Conservation (phyloP, 192 early-diverging fungal species). For the Chytriomyces sp. region DNA sequence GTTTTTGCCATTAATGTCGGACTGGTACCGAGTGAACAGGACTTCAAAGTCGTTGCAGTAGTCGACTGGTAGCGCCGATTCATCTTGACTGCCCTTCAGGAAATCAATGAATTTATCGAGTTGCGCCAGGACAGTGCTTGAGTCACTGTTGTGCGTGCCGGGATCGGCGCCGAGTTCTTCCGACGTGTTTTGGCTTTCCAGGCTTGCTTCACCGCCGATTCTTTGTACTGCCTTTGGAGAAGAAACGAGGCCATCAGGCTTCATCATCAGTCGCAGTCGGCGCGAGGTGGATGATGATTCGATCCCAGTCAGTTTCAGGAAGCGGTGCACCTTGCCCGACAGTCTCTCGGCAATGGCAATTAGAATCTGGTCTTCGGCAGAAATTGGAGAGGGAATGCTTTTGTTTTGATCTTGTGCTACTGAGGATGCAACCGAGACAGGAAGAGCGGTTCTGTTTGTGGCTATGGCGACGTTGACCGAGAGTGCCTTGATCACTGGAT, state of each 20-base stretch:
- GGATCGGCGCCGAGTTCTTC: neutral
- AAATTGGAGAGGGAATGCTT: neutral
- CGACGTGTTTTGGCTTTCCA: neutral
- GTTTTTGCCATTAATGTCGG: neutral
- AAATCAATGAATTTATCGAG: constrained; percentile 6
- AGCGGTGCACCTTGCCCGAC: constrained; percentile 13
- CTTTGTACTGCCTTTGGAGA: no score
- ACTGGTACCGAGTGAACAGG: neutral
- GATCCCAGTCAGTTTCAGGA: constrained; percentile 19
- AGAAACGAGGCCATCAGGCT: constrained; percentile 38
- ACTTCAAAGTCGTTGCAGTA: constrained; percentile 17
- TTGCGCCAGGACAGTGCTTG: constrained; percentile 6
- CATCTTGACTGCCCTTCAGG: neutral
- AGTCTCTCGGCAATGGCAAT: constrained; percentile 8
- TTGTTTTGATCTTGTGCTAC: neutral
- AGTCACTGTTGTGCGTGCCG: neutral
- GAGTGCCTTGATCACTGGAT: constrained; percentile 24
- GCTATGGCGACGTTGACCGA: constrained; percentile 28
- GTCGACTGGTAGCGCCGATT: neutral
- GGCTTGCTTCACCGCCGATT: no score
- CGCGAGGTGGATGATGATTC: neutral
- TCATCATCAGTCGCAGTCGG: constrained; percentile 42
- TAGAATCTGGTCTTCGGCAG: neutral
- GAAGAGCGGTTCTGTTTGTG: constrained; percentile 8
- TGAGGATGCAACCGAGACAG: neutral